Evolutionary conservation across 2,329 filamentous ascomycete species (phyloP).

Genomic region (Curvularia lunata): DNA sequence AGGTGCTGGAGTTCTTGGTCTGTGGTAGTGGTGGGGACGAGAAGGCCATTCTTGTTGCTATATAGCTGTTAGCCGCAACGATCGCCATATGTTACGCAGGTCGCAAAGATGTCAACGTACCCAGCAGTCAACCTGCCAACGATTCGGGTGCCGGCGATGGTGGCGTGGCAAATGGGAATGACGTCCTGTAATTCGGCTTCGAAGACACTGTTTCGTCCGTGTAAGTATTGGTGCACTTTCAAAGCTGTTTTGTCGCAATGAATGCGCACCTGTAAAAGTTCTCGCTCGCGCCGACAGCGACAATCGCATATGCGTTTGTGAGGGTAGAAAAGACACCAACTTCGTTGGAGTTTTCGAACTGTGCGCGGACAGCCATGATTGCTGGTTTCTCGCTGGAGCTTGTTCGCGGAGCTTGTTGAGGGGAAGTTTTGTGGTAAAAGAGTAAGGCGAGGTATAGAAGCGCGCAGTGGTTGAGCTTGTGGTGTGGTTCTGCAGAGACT

Average conservation of each 20-base stretch:
- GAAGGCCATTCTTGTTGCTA: conserved; percentile 93
- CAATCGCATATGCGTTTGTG: conserved; percentile 95
- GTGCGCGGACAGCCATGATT: conserved; percentile 61
- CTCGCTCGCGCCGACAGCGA: conserved; percentile 92
- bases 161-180: conserved; percentile 94
- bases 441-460: conserved; percentile 1
- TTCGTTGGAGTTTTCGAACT: conserved; percentile 92
- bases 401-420: conserved; percentile 2
- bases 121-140: conserved; percentile 93
- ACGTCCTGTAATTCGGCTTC: conserved; percentile 97
- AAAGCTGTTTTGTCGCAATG: not conserved
- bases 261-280: conserved; percentile 87
- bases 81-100: not conserved
- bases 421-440: not conserved
- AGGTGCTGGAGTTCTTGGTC: conserved; percentile 98
- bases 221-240: conserved; percentile 25
- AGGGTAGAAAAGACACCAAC: conserved; percentile 96
- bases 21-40: conserved; percentile 93
- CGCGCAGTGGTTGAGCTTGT: conserved; percentile 12
- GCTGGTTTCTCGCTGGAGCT: conserved; percentile 2
- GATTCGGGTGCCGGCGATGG: conserved; percentile 95
- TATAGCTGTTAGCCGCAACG: conserved; percentile 3
- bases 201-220: conserved; percentile 71
- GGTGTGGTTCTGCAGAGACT: conserved; percentile 30
- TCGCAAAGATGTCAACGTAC: conserved; percentile 54